Percentiles rank a stretch among this genome's conserved stretches.
phyloP scores from a whole-genome alignment of 2,329 filamentous ascomycete species.

The Graphilbum sp. region DNA sequence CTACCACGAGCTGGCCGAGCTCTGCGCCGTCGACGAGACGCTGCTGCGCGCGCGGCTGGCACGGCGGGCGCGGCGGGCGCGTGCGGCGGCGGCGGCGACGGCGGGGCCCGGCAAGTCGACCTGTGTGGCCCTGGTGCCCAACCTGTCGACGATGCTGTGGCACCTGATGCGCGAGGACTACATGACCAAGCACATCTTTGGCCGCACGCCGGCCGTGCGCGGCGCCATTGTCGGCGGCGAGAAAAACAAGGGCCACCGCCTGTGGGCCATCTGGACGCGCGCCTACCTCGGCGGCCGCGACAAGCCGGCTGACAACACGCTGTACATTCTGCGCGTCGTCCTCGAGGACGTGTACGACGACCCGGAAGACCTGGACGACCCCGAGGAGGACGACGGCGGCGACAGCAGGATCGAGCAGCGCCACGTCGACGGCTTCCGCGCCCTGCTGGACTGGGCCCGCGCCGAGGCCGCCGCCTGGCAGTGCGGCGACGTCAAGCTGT shows the following conservation, averaged over 20 bases:
- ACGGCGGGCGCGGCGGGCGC: slow-evolving; percentile 7
- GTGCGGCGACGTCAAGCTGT: slow-evolving; percentile 56
- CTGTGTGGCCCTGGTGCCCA: slow-evolving; percentile 51
- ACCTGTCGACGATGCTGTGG: slow-evolving; percentile 55
- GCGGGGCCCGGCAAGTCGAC: slow-evolving; percentile 20
- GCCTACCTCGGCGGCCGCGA: slow-evolving; percentile 43
- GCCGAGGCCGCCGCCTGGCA: slow-evolving; percentile 55
- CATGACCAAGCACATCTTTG: slow-evolving; percentile 48
- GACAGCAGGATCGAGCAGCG: slow-evolving; percentile 12
- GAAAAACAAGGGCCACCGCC: slow-evolving; percentile 25
- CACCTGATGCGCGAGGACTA: slow-evolving; percentile 71
- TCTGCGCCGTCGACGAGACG: slow-evolving; percentile 49
- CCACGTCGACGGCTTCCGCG: slow-evolving; percentile 36
- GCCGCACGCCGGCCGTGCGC: slow-evolving; percentile 39
- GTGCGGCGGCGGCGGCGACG: neutral
- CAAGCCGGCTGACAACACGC: slow-evolving; percentile 41
- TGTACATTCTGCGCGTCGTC: slow-evolving; percentile 54
- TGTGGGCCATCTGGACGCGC: slow-evolving; percentile 61
- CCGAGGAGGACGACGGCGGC: neutral
- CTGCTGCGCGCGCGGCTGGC: slow-evolving; percentile 39
- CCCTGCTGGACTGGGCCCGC: slow-evolving; percentile 51
- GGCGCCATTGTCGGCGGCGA: slow-evolving; percentile 39
- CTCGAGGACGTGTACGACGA: slow-evolving; percentile 40
- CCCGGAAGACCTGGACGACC: slow-evolving; percentile 16
- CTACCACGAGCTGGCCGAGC: slow-evolving; percentile 39